Conservation (phyloP, 495 filamentous ascomycete species). For the Oidiodendron maius region DNA sequence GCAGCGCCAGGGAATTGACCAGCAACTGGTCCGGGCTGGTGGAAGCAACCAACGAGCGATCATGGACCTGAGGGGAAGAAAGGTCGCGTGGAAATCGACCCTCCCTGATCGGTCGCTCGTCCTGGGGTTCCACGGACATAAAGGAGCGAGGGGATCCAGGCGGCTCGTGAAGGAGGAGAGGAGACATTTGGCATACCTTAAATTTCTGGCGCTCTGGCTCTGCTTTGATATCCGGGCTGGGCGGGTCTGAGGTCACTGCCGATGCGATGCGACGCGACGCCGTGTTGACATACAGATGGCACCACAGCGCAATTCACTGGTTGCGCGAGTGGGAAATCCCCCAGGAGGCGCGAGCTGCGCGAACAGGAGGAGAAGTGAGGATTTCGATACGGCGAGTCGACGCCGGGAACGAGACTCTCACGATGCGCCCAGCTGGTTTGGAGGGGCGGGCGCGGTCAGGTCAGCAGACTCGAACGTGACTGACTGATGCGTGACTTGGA, state of each 20-base stretch:
- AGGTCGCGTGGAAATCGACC: constrained; percentile 17
- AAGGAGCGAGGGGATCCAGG: constrained; percentile 1
- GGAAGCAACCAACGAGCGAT: constrained; percentile 18
- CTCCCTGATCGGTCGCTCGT: constrained; percentile 4
- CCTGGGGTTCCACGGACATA: constrained; percentile 18
- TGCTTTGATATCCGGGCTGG: constrained; percentile 4
- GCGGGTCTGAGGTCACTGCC: background rate
- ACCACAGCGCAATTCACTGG: constrained; percentile 1
- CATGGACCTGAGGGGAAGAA: constrained; percentile 10
- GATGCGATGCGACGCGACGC: constrained; percentile 16
- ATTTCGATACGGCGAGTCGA: too few species aligned
- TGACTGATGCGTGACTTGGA: background rate
- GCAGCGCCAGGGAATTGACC: constrained; percentile 14
- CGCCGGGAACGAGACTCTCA: too few species aligned
- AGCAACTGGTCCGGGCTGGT: constrained; percentile 16
- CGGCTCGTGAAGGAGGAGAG: constrained; percentile 4
- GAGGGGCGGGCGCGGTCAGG: background rate
- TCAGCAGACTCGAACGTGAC: constrained; percentile 1
- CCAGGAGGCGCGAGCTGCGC: too few species aligned
- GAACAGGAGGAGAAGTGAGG: too few species aligned
- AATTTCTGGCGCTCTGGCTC: background rate
- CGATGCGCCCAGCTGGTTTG: too few species aligned
- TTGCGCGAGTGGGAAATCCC: too few species aligned
- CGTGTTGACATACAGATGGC: constrained; percentile 10
- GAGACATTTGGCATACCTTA: constrained; percentile 10